These are phyloP conservation scores for Chloroidium sp. DNA, from an alignment of 163 green algal species.

Conservation along the genomic window DNA sequence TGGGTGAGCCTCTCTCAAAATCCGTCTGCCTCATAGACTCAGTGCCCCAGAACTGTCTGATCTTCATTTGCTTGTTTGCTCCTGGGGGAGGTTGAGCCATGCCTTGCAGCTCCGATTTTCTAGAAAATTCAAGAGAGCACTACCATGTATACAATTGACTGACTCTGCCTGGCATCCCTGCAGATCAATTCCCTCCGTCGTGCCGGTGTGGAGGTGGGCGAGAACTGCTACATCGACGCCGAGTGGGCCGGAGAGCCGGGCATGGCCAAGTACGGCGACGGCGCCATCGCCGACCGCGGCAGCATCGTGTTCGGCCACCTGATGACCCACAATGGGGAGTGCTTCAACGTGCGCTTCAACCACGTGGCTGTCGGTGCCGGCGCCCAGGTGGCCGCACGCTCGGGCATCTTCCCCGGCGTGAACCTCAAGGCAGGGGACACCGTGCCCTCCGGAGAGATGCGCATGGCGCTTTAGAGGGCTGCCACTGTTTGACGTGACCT, in stretches of 20 bases:
- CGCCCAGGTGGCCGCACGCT: neutral
- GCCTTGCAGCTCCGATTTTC: no score
- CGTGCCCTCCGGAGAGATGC: neutral
- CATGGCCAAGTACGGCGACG: neutral
- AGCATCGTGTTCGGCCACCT: neutral
- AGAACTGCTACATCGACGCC: neutral
- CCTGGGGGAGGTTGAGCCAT: no score
- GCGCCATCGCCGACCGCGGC: neutral
- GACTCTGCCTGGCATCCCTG: neutral
- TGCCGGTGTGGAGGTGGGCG: neutral
- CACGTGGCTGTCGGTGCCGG: neutral
- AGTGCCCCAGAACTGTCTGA: no score
- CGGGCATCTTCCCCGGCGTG: neutral
- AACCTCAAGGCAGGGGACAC: neutral
- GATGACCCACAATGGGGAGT: neutral
- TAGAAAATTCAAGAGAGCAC: no score
- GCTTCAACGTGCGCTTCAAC: neutral
- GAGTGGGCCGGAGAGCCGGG: neutral
- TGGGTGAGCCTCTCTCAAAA: no score
- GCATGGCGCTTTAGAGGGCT: neutral
- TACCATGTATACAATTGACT: no score
- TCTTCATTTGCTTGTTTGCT: no score
- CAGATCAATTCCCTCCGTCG: neutral
- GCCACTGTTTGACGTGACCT: no score
- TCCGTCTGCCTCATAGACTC: no score